These are phyloP conservation scores for Ganoderma lucidum DNA, from an alignment of 1,284 basidiomycete species.

Conservation along the genomic window DNA sequence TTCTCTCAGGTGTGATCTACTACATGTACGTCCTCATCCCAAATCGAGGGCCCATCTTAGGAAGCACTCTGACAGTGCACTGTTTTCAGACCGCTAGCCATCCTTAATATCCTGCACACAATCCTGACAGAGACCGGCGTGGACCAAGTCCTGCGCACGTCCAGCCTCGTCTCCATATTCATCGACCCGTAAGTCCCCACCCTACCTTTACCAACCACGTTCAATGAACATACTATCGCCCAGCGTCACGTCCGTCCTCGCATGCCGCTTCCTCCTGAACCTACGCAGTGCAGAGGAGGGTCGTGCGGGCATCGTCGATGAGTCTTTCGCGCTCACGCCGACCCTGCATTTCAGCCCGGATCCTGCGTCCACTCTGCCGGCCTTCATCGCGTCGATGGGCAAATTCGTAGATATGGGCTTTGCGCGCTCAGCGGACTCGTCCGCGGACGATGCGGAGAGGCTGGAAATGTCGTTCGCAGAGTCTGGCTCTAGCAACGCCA, in stretches of 20 bases:
- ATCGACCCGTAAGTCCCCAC: constrained; percentile 8
- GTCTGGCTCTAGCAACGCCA: not conserved
- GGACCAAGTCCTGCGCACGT: constrained; percentile 13
- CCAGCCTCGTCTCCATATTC: constrained; percentile 14
- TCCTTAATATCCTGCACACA: constrained; percentile 14
- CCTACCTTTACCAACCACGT: not conserved
- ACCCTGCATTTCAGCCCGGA: constrained; percentile 11
- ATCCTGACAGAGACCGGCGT: constrained; percentile 15
- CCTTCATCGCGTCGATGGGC: constrained; percentile 12
- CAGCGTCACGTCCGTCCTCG: constrained; percentile 15
- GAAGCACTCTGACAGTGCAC: not conserved
- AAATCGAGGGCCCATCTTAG: not conserved
- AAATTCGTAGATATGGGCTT: constrained; percentile 14
- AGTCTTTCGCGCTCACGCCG: not conserved
- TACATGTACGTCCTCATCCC: constrained; percentile 2
- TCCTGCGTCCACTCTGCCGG: constrained; percentile 2
- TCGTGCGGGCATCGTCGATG: not conserved
- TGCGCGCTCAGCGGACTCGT: not conserved
- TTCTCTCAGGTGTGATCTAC: constrained; percentile 6
- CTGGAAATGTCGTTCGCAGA: not conserved
- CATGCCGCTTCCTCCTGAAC: constrained; percentile 15
- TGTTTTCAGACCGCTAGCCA: not conserved
- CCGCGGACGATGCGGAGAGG: not conserved
- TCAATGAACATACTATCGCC: not conserved
- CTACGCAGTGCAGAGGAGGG: constrained; percentile 9